A percentile compares a stretch with the other conserved stretches of the same genome.
Evolutionary conservation across 1,139 yeast genomes (phyloP).

Genomic region (Zygosaccharomyces sapae): DNA sequence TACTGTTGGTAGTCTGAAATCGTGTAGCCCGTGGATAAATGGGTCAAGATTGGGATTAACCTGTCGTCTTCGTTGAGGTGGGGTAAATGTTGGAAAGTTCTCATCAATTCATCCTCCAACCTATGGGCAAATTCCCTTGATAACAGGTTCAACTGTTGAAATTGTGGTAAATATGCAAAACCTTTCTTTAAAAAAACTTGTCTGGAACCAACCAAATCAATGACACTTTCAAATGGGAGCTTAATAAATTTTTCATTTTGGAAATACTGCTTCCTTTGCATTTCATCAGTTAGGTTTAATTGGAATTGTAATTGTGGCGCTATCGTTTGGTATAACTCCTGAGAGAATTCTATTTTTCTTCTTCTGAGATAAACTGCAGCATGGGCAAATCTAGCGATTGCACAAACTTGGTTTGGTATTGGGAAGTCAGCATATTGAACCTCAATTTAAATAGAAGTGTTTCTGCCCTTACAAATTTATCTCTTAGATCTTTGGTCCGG

Average conservation of each 20-base stretch:
- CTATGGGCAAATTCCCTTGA: slow-evolving; percentile 60
- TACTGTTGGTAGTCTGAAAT: slow-evolving; percentile 48
- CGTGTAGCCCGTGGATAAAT: slow-evolving; percentile 70
- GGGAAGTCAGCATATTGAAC: slow-evolving; percentile 56
- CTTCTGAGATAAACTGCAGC: slow-evolving; percentile 64
- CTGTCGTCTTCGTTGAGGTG: slow-evolving; percentile 90
- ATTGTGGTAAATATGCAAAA: slow-evolving; percentile 77
- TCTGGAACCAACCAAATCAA: slow-evolving; percentile 67
- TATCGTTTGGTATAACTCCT: slow-evolving; percentile 51
- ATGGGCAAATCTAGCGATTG: slow-evolving; percentile 51
- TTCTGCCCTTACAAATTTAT: slow-evolving; percentile 74
- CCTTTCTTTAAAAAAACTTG: slow-evolving; percentile 66
- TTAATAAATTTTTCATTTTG: slow-evolving; percentile 65
- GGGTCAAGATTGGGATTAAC: slow-evolving; percentile 73
- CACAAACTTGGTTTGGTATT: slow-evolving; percentile 72
- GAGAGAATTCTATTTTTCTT: slow-evolving; percentile 52
- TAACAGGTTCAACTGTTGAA: slow-evolving; percentile 68
- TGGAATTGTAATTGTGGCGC: slow-evolving; percentile 35
- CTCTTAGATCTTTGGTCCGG: slow-evolving; percentile 79
- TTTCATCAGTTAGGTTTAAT: slow-evolving; percentile 36
- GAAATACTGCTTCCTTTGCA: slow-evolving; percentile 38
- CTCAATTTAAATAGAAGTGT: slow-evolving; percentile 69
- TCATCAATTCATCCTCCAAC: slow-evolving; percentile 51
- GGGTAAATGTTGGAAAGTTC: slow-evolving; percentile 76
- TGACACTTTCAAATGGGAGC: slow-evolving; percentile 81